A percentile compares a stretch with the other conserved stretches of the same genome.
Evolutionary conservation across 768 basidiomycete species (phyloP).

Genomic region (Hemileccinum rubropunctum): DNA sequence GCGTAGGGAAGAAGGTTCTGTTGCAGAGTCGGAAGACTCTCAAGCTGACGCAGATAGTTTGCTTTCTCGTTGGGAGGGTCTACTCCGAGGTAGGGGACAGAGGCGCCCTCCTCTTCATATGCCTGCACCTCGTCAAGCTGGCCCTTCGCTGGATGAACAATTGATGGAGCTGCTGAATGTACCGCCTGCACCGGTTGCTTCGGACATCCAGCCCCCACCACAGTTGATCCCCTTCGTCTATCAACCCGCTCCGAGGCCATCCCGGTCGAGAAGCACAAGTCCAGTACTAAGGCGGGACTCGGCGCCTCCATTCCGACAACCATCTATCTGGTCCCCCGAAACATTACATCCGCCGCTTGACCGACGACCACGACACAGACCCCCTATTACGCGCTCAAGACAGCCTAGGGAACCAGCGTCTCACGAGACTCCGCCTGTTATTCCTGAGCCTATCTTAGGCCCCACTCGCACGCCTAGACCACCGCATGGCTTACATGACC

Average conservation of each 20-base stretch:
- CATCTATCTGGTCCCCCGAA: slow-evolving; percentile 21
- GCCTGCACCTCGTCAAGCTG: slow-evolving; percentile 40
- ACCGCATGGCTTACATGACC: neutral
- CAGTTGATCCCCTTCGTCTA: slow-evolving; percentile 53
- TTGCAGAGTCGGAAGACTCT: slow-evolving; percentile 29
- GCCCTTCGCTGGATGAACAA: slow-evolving; percentile 56
- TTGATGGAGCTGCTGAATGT: slow-evolving; percentile 60
- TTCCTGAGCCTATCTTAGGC: slow-evolving; percentile 8
- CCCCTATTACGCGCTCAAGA: slow-evolving; percentile 4
- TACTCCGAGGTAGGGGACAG: slow-evolving; percentile 27
- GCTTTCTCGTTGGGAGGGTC: slow-evolving; percentile 26
- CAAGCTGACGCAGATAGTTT: slow-evolving; percentile 25
- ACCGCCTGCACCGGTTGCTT: slow-evolving; percentile 37
- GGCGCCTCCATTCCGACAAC: slow-evolving; percentile 28
- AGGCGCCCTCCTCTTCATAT: slow-evolving; percentile 38
- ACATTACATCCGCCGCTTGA: slow-evolving; percentile 8
- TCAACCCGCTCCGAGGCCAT: slow-evolving; percentile 42
- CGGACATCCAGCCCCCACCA: slow-evolving; percentile 48
- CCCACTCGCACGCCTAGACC: slow-evolving; percentile 8
- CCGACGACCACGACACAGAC: slow-evolving; percentile 5
- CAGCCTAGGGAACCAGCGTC: neutral
- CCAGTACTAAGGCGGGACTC: slow-evolving; percentile 29
- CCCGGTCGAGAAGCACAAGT: slow-evolving; percentile 42
- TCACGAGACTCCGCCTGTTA: slow-evolving; percentile 4
- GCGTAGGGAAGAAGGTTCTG: slow-evolving; percentile 20